Conservation (phyloP, 768 basidiomycete genomes). For the Boletus sp. region DNA sequence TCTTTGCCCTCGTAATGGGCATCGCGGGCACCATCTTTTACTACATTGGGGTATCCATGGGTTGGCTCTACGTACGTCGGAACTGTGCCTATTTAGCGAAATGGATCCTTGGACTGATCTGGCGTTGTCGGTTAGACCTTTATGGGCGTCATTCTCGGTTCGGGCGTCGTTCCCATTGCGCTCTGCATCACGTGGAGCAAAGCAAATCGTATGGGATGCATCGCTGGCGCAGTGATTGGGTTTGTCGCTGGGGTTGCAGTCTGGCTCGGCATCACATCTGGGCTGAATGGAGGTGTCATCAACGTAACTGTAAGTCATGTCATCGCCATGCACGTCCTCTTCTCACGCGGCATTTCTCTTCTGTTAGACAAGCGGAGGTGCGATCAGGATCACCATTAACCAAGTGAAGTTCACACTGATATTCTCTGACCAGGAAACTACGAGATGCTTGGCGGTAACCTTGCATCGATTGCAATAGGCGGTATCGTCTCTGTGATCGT, state of each 20-base stretch:
- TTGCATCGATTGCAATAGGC: slow-evolving; percentile 81
- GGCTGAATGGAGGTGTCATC: slow-evolving; percentile 66
- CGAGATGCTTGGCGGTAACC: slow-evolving; percentile 86
- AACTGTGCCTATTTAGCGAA: not conserved
- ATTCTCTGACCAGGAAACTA: slow-evolving; percentile 37
- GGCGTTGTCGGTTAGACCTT: slow-evolving; percentile 53
- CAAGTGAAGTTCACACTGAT: not conserved
- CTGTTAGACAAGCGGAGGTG: slow-evolving; percentile 49
- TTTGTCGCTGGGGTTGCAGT: slow-evolving; percentile 69
- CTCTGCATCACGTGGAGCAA: slow-evolving; percentile 81
- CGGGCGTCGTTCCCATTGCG: slow-evolving; percentile 85
- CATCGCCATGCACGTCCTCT: not conserved
- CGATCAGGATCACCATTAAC: slow-evolving; percentile 28
- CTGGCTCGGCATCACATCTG: slow-evolving; percentile 82
- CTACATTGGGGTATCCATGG: slow-evolving; percentile 90
- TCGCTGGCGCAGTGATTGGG: slow-evolving; percentile 69
- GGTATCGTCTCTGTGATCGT: slow-evolving; percentile 67
- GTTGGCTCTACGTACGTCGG: slow-evolving; percentile 80
- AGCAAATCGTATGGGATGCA: slow-evolving; percentile 84
- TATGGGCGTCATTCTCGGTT: slow-evolving; percentile 86
- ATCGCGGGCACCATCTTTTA: slow-evolving; percentile 83
- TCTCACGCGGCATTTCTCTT: not conserved
- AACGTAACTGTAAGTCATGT: slow-evolving; percentile 56
- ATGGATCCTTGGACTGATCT: not conserved
- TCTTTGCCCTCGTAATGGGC: slow-evolving; percentile 77